These are phyloP conservation scores for Phytophthora pseudosyringae DNA, from an alignment of 352 stramenopile species.

Conservation along the genomic window DNA sequence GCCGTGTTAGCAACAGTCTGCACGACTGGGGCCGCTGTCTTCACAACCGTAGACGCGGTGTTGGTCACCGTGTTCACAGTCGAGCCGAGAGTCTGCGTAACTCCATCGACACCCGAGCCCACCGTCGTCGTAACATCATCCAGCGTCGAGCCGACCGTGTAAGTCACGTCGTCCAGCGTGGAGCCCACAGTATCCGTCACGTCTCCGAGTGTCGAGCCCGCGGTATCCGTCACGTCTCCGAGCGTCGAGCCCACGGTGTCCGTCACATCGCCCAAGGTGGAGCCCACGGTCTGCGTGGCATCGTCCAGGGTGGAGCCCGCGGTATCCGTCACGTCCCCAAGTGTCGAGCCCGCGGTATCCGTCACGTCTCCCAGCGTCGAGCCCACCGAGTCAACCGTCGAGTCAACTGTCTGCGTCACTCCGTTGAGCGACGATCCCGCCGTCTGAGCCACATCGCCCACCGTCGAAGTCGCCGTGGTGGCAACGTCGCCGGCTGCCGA, in stretches of 20 bases:
- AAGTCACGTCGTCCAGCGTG: constrained; percentile 9
- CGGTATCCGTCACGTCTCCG: constrained; percentile 3
- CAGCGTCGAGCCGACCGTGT: constrained; percentile 16
- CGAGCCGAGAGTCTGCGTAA: constrained; percentile 12
- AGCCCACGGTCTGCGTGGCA: neutral
- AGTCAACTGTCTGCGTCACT: neutral
- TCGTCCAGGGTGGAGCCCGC: constrained; percentile 8
- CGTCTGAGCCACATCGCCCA: constrained; percentile 11
- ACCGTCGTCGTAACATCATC: constrained; percentile 7
- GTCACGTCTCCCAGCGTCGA: constrained; percentile 2
- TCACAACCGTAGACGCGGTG: constrained; percentile 1
- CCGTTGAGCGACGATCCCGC: neutral
- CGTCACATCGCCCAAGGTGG: constrained; percentile 7
- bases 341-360: constrained; percentile 4
- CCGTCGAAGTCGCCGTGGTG: neutral
- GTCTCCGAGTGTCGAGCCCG: constrained; percentile 7
- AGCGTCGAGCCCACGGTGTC: constrained; percentile 5
- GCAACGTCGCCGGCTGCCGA: constrained; percentile 4
- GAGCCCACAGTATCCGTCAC: constrained; percentile 2
- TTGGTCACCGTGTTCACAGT: constrained; percentile 3
- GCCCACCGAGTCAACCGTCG: neutral
- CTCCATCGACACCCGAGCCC: constrained; percentile 7
- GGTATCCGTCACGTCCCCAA: constrained; percentile 6
- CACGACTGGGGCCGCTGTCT: constrained; percentile 5
- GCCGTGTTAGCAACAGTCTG: constrained; percentile 8